Evolutionary conservation across 1,284 basidiomycete species (phyloP).

Genomic region (Pseudozyma tsukubaensis): DNA sequence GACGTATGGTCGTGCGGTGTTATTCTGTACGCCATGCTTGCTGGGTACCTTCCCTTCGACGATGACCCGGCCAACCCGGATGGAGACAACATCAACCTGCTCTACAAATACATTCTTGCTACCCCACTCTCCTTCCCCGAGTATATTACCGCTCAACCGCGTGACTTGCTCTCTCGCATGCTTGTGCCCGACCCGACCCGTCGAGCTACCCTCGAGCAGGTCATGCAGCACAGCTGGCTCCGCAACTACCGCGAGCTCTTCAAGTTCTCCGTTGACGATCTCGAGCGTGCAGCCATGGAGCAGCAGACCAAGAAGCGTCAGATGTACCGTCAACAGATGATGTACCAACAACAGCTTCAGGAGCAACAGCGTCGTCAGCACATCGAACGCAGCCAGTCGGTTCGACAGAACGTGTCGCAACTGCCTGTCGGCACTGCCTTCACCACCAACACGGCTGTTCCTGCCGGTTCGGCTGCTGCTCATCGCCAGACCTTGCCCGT

Average conservation of each 20-base stretch:
- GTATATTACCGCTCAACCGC: constrained; percentile 66
- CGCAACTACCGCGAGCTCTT: constrained; percentile 67
- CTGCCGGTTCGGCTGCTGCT: constrained; percentile 12
- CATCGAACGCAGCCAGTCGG: constrained; percentile 52
- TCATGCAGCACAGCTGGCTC: constrained; percentile 68
- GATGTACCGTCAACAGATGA: constrained; percentile 67
- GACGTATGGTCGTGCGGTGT: constrained; percentile 99
- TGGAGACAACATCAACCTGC: constrained; percentile 98
- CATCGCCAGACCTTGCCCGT: constrained; percentile 47
- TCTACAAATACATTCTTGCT: constrained; percentile 96
- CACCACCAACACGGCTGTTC: constrained; percentile 42
- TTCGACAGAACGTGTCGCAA: constrained; percentile 34
- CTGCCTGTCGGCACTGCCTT: constrained; percentile 48
- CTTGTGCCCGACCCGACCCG: constrained; percentile 65
- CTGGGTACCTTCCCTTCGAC: constrained; percentile 99
- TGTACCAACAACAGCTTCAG: constrained; percentile 63
- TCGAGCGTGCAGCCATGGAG: constrained; percentile 67
- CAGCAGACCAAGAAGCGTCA: constrained; percentile 68
- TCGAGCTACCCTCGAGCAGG: constrained; percentile 62
- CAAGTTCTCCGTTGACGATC: constrained; percentile 67
- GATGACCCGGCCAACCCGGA: constrained; percentile 99
- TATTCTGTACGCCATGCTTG: constrained; percentile 98
- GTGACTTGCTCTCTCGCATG: constrained; percentile 65
- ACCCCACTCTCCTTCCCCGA: constrained; percentile 68
- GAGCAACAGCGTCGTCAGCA: constrained; percentile 60